Conservation (phyloP, 441 rosid genomes). For the Gossypium trilobum region DNA sequence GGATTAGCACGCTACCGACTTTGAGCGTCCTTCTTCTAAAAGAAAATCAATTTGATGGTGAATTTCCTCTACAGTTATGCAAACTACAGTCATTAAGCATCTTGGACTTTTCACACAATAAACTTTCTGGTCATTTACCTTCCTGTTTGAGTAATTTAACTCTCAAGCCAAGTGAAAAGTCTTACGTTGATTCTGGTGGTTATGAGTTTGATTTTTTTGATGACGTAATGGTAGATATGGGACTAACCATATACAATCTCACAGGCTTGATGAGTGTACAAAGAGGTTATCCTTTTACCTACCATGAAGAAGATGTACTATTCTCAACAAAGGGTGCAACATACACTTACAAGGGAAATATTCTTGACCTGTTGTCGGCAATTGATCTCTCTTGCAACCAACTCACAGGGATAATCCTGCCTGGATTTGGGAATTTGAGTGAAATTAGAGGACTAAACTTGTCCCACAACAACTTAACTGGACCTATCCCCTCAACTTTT, state of each 20-base stretch:
- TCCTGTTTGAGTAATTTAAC: conserved; percentile 1
- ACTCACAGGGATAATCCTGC: not conserved
- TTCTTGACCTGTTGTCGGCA: not conserved
- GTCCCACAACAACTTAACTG: not conserved
- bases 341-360: not conserved
- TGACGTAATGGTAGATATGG: not conserved
- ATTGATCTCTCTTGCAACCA: too few species aligned
- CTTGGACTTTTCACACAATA: not conserved
- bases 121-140: conserved; percentile 8
- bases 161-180: not conserved
- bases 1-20: not conserved
- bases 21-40: not conserved
- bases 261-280: not conserved
- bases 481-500: too few species aligned
- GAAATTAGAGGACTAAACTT: not conserved
- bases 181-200: not conserved
- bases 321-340: not conserved
- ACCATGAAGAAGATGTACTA: not conserved
- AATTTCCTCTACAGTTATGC: not conserved
- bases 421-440: not conserved
- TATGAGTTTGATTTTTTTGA: not conserved
- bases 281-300: too few species aligned
- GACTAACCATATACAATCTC: not conserved
- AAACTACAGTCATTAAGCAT: not conserved
- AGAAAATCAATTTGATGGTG: not conserved